Evolutionary conservation across 768 basidiomycete genomes (phyloP).

Genomic region (Suillus subluteus): DNA sequence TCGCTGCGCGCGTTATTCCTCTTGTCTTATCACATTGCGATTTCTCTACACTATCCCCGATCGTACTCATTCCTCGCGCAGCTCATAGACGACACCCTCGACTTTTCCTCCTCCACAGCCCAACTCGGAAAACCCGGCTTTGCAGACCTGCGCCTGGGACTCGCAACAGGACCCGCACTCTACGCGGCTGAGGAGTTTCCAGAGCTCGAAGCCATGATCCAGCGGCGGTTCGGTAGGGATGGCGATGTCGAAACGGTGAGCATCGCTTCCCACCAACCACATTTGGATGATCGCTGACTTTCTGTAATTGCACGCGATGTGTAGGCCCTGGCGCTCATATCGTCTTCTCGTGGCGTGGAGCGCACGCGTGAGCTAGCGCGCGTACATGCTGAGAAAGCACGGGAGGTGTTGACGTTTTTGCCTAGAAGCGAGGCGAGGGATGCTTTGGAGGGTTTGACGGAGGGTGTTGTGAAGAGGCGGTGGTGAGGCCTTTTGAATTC

Average conservation of each 20-base stretch:
- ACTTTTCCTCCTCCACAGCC: conserved; percentile 78
- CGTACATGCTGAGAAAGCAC: conserved; percentile 76
- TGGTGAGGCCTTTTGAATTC: conserved; percentile 36
- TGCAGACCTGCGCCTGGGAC: conserved; percentile 79
- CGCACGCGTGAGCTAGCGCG: conserved; percentile 79
- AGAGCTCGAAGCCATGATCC: conserved; percentile 75
- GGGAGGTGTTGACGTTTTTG: conserved; percentile 64
- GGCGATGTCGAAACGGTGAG: conserved; percentile 84
- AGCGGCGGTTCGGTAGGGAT: conserved; percentile 70
- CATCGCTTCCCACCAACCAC: not conserved
- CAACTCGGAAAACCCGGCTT: conserved; percentile 86
- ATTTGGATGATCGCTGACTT: not conserved
- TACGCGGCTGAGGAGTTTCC: conserved; percentile 88
- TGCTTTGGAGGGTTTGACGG: conserved; percentile 75
- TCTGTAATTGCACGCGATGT: not conserved
- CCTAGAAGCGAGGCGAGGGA: conserved; percentile 82
- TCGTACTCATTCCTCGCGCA: conserved; percentile 32
- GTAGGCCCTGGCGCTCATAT: conserved; percentile 71
- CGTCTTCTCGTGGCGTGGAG: conserved; percentile 69
- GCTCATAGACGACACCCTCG: conserved; percentile 95
- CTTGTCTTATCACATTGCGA: not conserved
- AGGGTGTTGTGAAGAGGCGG: conserved; percentile 64
- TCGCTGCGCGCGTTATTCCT: not conserved
- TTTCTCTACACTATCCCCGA: not conserved
- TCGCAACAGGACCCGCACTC: conserved; percentile 85